These are phyloP conservation scores for Peronospora farinosa DNA, from an alignment of 352 stramenopile species.

Conservation along the genomic window DNA sequence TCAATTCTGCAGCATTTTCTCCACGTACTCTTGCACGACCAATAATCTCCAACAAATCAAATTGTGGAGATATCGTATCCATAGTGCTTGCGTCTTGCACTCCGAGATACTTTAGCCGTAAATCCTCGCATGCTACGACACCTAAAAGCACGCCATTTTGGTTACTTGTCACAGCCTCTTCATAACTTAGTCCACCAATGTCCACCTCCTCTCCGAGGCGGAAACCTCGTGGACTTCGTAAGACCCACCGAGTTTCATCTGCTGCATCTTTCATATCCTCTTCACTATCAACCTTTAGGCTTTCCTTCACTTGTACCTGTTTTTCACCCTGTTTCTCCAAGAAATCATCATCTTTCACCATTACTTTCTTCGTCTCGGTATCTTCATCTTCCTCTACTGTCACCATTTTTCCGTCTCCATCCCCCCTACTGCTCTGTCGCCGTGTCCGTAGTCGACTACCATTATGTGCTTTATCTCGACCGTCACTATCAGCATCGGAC, in stretches of 20 bases:
- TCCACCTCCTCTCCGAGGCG: conserved; percentile 56
- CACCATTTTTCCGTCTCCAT: conserved; percentile 7
- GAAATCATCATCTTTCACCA: conserved; percentile 11
- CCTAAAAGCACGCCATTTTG: conserved; percentile 50
- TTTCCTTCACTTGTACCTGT: not conserved
- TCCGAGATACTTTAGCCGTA: conserved; percentile 65
- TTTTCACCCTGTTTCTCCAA: conserved; percentile 4
- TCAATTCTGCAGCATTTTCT: conserved; percentile 54
- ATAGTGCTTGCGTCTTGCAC: conserved; percentile 46
- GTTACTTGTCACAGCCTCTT: conserved; percentile 44
- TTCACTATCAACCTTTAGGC: conserved; percentile 12
- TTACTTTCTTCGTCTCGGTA: not conserved
- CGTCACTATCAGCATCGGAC: conserved; percentile 27
- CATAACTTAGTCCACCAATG: conserved; percentile 41
- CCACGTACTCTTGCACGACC: conserved; percentile 49
- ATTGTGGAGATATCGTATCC: conserved; percentile 60
- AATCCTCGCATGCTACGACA: conserved; percentile 58
- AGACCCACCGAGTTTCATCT: conserved; percentile 45
- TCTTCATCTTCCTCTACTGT: conserved; percentile 10
- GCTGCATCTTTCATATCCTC: conserved; percentile 17
- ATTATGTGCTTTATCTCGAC: conserved; percentile 14
- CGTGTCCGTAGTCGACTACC: conserved; percentile 11
- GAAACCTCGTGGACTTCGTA: conserved; percentile 59
- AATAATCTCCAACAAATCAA: conserved; percentile 77
- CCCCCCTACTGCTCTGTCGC: conserved; percentile 12